phyloP scores from a whole-genome alignment of 768 basidiomycete genomes.

The Amanita polypyramis region DNA sequence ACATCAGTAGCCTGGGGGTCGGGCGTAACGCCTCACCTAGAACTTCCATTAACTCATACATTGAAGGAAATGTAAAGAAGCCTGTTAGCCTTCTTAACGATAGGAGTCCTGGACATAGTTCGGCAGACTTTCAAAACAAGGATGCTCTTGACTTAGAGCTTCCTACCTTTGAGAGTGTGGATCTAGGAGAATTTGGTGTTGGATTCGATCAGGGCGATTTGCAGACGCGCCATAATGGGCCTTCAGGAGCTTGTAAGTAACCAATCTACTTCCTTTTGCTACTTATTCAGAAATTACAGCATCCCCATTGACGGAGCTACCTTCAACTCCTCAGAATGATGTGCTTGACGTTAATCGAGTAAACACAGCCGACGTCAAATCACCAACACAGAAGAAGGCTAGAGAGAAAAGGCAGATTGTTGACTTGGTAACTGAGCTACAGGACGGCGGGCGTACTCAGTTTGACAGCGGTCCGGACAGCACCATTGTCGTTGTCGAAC shows the following conservation, averaged over 20 bases:
- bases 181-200: slow-evolving; percentile 51
- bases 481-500: slow-evolving; percentile 66
- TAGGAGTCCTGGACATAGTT: slow-evolving; percentile 46
- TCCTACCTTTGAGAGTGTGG: slow-evolving; percentile 49
- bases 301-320: slow-evolving; percentile 67
- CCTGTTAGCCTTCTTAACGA: slow-evolving; percentile 25
- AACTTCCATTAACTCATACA: slow-evolving; percentile 52
- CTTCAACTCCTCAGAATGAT: slow-evolving; percentile 61
- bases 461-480: slow-evolving; percentile 32
- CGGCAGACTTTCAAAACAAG: slow-evolving; percentile 49
- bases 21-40: slow-evolving; percentile 60
- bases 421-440: slow-evolving; percentile 81
- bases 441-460: slow-evolving; percentile 31
- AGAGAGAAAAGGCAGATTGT: slow-evolving; percentile 84
- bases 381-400: slow-evolving; percentile 34
- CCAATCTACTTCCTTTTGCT: neutral
- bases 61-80: slow-evolving; percentile 25
- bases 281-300: slow-evolving; percentile 28
- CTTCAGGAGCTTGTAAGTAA: slow-evolving; percentile 59
- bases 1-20: slow-evolving; percentile 60
- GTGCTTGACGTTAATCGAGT: slow-evolving; percentile 36
- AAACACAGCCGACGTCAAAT: slow-evolving; percentile 18
- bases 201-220: slow-evolving; percentile 46
- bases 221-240: slow-evolving; percentile 32
- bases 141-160: slow-evolving; percentile 37